These are phyloP conservation scores for Mycena maculata DNA, from an alignment of 768 basidiomycete genomes.

Conservation along the genomic window DNA sequence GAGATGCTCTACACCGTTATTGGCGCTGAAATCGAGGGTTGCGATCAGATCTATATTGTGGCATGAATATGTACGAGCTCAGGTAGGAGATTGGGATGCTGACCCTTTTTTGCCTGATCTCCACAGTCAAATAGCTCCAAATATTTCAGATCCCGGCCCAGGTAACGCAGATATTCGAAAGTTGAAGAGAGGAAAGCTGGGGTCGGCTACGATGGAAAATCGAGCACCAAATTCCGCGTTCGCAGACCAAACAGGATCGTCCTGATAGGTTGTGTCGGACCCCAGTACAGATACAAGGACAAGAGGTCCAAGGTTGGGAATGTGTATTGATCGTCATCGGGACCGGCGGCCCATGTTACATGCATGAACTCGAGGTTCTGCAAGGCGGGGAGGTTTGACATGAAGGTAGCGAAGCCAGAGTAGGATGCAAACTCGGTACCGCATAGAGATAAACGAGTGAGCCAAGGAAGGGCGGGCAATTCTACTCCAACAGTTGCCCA, in stretches of 20 bases:
- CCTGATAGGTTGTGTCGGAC: background rate
- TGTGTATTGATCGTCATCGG: background rate
- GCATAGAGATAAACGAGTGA: background rate
- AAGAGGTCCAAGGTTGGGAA: background rate
- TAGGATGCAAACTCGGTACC: background rate
- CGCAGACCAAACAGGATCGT: background rate
- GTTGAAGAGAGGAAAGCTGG: background rate
- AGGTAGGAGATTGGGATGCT: background rate
- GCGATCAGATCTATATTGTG: background rate
- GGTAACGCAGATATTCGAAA: background rate
- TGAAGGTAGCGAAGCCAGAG: background rate
- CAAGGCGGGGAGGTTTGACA: conserved; percentile 2
- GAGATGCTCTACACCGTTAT: background rate
- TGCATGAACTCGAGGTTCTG: background rate
- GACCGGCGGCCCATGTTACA: background rate
- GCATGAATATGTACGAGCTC: background rate
- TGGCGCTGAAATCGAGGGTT: background rate
- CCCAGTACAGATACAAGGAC: background rate
- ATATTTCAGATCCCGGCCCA: background rate
- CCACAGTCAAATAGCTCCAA: background rate
- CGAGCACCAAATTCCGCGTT: background rate
- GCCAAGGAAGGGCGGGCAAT: background rate
- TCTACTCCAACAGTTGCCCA: background rate
- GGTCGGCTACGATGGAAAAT: background rate
- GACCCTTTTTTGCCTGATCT: background rate